These are phyloP conservation scores for Colletotrichum brevisporum DNA, from an alignment of 2,329 filamentous ascomycete genomes.

Conservation along the genomic window DNA sequence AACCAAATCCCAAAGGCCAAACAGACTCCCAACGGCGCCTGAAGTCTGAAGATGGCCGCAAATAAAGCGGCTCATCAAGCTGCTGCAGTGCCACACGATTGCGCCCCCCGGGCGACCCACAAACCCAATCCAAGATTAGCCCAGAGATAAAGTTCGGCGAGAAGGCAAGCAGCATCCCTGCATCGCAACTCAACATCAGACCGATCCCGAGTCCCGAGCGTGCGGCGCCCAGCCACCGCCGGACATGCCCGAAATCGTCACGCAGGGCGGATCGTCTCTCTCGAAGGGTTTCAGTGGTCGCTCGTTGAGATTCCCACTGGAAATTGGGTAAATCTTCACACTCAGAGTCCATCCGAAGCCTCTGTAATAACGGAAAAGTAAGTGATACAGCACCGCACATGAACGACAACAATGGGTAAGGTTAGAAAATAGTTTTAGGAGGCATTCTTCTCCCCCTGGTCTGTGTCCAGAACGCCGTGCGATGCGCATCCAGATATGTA, in stretches of 20 bases:
- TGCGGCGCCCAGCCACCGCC: not conserved
- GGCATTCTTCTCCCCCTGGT: not conserved
- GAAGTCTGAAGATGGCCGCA: not conserved
- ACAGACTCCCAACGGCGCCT: not conserved
- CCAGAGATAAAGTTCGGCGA: not conserved
- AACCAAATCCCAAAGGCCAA: not conserved
- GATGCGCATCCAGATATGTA: constrained; percentile 39
- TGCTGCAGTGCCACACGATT: not conserved
- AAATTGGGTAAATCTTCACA: not conserved
- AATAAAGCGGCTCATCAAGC: not conserved
- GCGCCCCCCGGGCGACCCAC: not conserved
- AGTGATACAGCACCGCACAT: too few relatives aligned
- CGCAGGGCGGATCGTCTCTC: too few relatives aligned
- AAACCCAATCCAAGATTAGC: not conserved
- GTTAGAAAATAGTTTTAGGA: not conserved
- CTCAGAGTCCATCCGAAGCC: not conserved
- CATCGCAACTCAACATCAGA: not conserved
- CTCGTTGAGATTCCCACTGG: not conserved
- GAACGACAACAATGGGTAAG: too few relatives aligned
- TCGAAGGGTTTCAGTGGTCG: not conserved
- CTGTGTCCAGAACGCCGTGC: constrained; percentile 37
- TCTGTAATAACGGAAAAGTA: too few relatives aligned
- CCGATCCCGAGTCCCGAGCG: not conserved
- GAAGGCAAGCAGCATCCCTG: not conserved
- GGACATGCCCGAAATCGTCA: not conserved